Evolutionary conservation across 495 filamentous ascomycete genomes (phyloP), one percentile per base, ranked within the genome.

Genomic region (Haplographium delicatum): DNA sequence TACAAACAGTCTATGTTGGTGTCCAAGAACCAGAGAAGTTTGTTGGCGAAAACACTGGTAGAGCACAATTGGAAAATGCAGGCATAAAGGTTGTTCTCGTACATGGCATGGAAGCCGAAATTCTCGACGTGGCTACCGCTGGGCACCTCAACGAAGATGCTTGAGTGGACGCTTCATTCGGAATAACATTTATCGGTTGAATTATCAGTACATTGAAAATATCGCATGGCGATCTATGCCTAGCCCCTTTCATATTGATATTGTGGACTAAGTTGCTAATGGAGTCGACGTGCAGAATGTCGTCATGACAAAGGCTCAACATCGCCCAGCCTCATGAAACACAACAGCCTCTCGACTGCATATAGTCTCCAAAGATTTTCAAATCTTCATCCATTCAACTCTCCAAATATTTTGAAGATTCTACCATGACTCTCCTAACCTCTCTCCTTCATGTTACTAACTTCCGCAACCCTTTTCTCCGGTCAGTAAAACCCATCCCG

Each of bases 11-110:
- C 6, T 94, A 88, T 59, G 81, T 95, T 44, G 93, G 93, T 0
- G 85, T 94, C 0, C 75, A 83, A 62, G 93, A 98, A 71, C 93
- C 93, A 0, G 82, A 82, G 50, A 94, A 76, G 23, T 98, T 98
- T 67, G 86, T 97, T 22, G 81, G 79, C 20, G 76, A 78, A 43
- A 96, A 94, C 51, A 78, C 81, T 57, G 89, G 89, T 28, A 82
- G 81, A 65, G 65, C 60, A 60, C 82, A 75, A 62, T 70, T 98
- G 48, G 75, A 80, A 50, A 75, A 76, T n/a, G 82, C 79, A 4
- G 88, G 89, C n/a, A 79, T 98, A 33, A 65, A 77, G 28, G 85
- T 86, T 55, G 67, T 85, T 19, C 74, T 83, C 60, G 76, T 97
- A 13, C 46, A 68, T 19, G 93, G 93, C 1, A 66, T 95, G 22